Percentiles rank a stretch among this genome's conserved stretches.
Evolutionary conservation across 2,329 filamentous ascomycete species (phyloP).

Genomic region (Diplodia scrobiculata): DNA sequence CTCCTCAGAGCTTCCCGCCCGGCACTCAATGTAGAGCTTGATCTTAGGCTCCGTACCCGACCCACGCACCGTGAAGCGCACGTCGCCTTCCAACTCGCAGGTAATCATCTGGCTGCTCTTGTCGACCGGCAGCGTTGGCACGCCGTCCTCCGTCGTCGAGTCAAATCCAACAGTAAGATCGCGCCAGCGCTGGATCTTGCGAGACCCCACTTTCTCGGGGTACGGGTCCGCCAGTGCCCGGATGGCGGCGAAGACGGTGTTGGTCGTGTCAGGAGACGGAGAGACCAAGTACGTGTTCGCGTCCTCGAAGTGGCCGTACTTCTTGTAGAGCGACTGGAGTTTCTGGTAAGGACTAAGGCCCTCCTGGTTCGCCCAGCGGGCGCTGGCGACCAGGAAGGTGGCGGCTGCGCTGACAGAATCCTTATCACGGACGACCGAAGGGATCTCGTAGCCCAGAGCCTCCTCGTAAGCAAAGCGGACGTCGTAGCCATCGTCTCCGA

Average conservation of each 20-base stretch:
- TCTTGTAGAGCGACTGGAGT: slow-evolving; percentile 59
- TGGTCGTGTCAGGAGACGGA: slow-evolving; percentile 56
- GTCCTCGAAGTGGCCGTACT: slow-evolving; percentile 64
- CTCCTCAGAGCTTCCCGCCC: slow-evolving; percentile 45
- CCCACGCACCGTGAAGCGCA: slow-evolving; percentile 62
- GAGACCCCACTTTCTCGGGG: slow-evolving; percentile 53
- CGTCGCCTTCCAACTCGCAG: slow-evolving; percentile 57
- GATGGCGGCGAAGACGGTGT: slow-evolving; percentile 58
- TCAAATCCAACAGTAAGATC: slow-evolving; percentile 65
- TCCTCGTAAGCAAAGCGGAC: slow-evolving; percentile 65
- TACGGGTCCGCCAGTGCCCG: slow-evolving; percentile 48
- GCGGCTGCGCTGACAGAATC: slow-evolving; percentile 64
- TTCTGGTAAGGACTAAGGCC: slow-evolving; percentile 61
- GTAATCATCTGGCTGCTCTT: slow-evolving; percentile 65
- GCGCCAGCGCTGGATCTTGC: slow-evolving; percentile 60
- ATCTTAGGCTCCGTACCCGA: slow-evolving; percentile 70
- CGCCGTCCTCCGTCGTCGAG: slow-evolving; percentile 55
- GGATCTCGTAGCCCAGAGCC: slow-evolving; percentile 68
- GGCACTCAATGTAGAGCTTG: slow-evolving; percentile 60
- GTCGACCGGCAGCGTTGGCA: slow-evolving; percentile 60
- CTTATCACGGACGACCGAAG: slow-evolving; percentile 64
- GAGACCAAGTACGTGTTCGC: slow-evolving; percentile 66
- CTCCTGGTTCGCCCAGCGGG: slow-evolving; percentile 53
- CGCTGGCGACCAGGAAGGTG: slow-evolving; percentile 60
- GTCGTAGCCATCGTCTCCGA: slow-evolving; percentile 53